A percentile compares a stretch with the other conserved stretches of the same genome.
Evolutionary conservation across 1,284 basidiomycete genomes (phyloP).

Genomic region (Mycena citricolor): DNA sequence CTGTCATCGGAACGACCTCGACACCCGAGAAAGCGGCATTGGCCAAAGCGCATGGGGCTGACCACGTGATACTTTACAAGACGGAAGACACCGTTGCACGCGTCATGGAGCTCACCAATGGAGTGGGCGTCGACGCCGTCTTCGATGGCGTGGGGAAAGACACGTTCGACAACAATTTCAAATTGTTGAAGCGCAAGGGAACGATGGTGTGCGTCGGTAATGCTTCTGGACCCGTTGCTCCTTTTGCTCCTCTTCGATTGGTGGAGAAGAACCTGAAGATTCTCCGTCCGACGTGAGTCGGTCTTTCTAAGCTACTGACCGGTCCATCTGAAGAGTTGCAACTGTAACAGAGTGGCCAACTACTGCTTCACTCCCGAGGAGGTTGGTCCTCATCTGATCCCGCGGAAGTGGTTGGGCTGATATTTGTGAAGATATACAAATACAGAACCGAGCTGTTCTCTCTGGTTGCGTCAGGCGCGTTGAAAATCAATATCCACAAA

Average conservation of each 20-base stretch:
- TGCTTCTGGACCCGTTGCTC: slow-evolving; percentile 78
- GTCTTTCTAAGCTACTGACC: neutral
- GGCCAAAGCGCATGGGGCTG: slow-evolving; percentile 81
- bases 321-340: neutral
- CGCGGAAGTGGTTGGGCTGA: neutral
- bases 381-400: slow-evolving; percentile 24
- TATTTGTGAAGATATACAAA: slow-evolving; percentile 34
- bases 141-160: slow-evolving; percentile 96
- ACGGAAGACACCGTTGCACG: slow-evolving; percentile 68
- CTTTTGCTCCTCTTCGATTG: slow-evolving; percentile 76
- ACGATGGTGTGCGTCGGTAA: slow-evolving; percentile 91
- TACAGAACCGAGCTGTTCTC: slow-evolving; percentile 72
- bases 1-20: slow-evolving; percentile 94
- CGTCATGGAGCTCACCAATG: slow-evolving; percentile 79
- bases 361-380: slow-evolving; percentile 77
- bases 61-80: slow-evolving; percentile 84
- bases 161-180: slow-evolving; percentile 86
- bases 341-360: slow-evolving; percentile 49
- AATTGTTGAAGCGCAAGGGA: slow-evolving; percentile 77
- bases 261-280: slow-evolving; percentile 83
- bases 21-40: slow-evolving; percentile 81
- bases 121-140: slow-evolving; percentile 82
- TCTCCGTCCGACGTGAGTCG: slow-evolving; percentile 69
- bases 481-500: slow-evolving; percentile 75
- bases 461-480: slow-evolving; percentile 55